Evolutionary conservation across 2,329 filamentous ascomycete species (phyloP), one percentile per base, ranked within the genome.

Genomic region (Stromatinia cepivora): DNA sequence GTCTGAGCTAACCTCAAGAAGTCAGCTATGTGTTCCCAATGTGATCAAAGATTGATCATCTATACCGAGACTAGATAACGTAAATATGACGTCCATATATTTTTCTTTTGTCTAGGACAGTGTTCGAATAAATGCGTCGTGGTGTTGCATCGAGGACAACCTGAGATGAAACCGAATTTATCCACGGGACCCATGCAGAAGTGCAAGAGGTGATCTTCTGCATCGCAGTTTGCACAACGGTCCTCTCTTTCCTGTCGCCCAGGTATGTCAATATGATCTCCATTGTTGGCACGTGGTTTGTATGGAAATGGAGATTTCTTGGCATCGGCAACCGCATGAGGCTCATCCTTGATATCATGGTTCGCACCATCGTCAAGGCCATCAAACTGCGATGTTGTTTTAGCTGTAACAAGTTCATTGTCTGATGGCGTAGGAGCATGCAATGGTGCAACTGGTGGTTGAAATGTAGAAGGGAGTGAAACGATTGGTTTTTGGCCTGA

Each of bases 81-180:
- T 13, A 15, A n/a, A 48, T 22, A 4, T 15, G 9, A 4, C 20
- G 6, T n/a, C 2, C 0, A 9, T 17, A 3, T 2, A 17, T 22
- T 4, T 5, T 34, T n/a, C 22, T 0, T 25, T 34, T 22, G 31
- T 2, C 5, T 1, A n/a, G 8, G 10, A 15, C 58, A 62, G 20
- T 62, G 11, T 8, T 62, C 31, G 4, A 13, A 64, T 39, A 28
- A 22, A 28, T 64, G 61, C 15, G 9, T 8, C 13, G 11, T 64
- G 4, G 22, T 52, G 9, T 64, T 64, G n/a, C 61, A 52, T 22
- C 3, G 3, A n/a, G 46, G 61, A 28, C 61, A 63, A 22, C 61
- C 61, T 15, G 61, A 64, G 15, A 64, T 42, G 6, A 64, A 64
- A 4, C 61, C 61, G 39, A 52, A 64, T 8, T 64, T 34, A 39